Conservation (phyloP, 768 basidiomycete species). For the Rhodosporidiobolus odoratus region DNA sequence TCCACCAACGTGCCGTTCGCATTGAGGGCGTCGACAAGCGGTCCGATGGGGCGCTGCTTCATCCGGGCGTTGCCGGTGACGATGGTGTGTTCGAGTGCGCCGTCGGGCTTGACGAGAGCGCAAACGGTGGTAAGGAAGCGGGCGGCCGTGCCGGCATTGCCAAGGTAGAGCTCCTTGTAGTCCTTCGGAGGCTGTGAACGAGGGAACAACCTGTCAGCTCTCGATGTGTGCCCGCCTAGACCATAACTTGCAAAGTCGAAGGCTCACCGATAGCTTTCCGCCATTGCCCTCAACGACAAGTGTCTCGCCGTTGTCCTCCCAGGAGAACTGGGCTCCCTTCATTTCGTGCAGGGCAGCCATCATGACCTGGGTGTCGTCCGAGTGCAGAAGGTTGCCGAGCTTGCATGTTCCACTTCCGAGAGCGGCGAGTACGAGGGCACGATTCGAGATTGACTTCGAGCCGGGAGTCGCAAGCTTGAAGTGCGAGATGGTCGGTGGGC, state of each 20-base stretch:
- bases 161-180: constrained; percentile 86
- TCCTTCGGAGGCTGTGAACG: constrained; percentile 58
- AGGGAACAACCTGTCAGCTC: background rate
- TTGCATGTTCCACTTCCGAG: constrained; percentile 81
- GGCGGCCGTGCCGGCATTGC: constrained; percentile 95
- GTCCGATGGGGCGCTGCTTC: constrained; percentile 97
- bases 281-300: constrained; percentile 83
- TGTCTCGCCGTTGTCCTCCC: constrained; percentile 96
- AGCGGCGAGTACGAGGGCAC: constrained; percentile 86
- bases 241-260: too few species aligned
- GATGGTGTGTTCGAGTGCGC: constrained; percentile 57
- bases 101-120: constrained; percentile 64
- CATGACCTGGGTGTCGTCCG: constrained; percentile 99
- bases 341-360: constrained; percentile 87
- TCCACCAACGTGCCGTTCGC: constrained; percentile 70
- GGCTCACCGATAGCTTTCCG: constrained; percentile 60
- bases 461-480: constrained; percentile 86
- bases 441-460: constrained; percentile 92
- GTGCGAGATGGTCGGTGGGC: constrained; percentile 51
- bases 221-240: background rate
- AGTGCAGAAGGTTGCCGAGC: constrained; percentile 84
- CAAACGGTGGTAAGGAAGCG: constrained; percentile 97
- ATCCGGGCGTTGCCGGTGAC: constrained; percentile 97
- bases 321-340: constrained; percentile 83
- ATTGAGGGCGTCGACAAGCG: constrained; percentile 81